Conservation (phyloP, 768 basidiomycete genomes). For the Tylopilus vinaceipallidus region DNA sequence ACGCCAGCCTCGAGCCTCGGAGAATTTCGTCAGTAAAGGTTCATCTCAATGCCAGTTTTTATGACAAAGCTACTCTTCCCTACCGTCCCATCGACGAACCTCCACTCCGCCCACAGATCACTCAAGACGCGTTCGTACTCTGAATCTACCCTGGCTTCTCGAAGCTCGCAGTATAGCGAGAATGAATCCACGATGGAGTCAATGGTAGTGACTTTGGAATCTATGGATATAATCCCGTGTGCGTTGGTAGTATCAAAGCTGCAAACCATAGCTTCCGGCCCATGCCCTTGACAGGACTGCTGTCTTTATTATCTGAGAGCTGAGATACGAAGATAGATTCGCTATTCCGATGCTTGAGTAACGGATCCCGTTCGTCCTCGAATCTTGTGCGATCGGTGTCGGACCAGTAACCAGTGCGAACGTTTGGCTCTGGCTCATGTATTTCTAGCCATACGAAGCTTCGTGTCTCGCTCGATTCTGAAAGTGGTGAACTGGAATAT, state of each 20-base stretch:
- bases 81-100: slow-evolving; percentile 60
- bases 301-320: slow-evolving; percentile 17
- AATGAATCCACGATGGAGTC: slow-evolving; percentile 49
- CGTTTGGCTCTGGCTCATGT: slow-evolving; percentile 5
- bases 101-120: slow-evolving; percentile 61
- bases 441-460: slow-evolving; percentile 15
- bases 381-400: slow-evolving; percentile 17
- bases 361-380: slow-evolving; percentile 21
- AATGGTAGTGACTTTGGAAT: slow-evolving; percentile 24
- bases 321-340: slow-evolving; percentile 19
- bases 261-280: slow-evolving; percentile 31
- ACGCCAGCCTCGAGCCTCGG: slow-evolving; percentile 52
- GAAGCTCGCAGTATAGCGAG: slow-evolving; percentile 56
- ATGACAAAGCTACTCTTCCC: slow-evolving; percentile 50
- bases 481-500: slow-evolving; percentile 6
- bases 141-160: slow-evolving; percentile 36
- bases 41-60: slow-evolving; percentile 21
- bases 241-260: slow-evolving; percentile 39
- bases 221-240: slow-evolving; percentile 39
- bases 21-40: background rate
- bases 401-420: slow-evolving; percentile 23
- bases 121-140: slow-evolving; percentile 50
- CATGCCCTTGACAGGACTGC: background rate
- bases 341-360: slow-evolving; percentile 9
- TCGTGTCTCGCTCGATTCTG: slow-evolving; percentile 8